Evolutionary conservation across 2,329 filamentous ascomycete genomes (phyloP).

Genomic region (Geosmithia morbida): DNA sequence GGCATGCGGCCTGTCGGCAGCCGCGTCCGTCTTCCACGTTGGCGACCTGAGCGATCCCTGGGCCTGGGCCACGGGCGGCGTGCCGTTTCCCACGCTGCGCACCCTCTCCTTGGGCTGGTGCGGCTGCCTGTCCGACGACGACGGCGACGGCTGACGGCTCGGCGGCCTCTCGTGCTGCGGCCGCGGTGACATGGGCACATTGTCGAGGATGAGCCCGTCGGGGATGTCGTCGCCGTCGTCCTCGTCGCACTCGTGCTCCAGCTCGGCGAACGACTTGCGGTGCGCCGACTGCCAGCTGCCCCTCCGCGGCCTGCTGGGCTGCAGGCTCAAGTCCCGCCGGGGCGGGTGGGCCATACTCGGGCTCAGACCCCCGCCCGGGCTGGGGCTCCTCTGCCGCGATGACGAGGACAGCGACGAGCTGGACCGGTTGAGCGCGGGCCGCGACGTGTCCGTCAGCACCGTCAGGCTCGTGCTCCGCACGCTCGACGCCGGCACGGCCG

Average conservation of each 20-base stretch:
- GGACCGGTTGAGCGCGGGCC: slow-evolving; percentile 13
- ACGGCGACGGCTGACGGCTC: slow-evolving; percentile 39
- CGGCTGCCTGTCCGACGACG: slow-evolving; percentile 32
- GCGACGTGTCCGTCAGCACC: slow-evolving; percentile 19
- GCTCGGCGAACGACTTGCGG: slow-evolving; percentile 53
- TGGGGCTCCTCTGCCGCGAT: slow-evolving; percentile 32
- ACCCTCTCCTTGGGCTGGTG: slow-evolving; percentile 29
- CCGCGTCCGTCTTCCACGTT: slow-evolving; percentile 24
- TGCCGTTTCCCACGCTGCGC: slow-evolving; percentile 48
- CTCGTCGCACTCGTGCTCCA: slow-evolving; percentile 63
- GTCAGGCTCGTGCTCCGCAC: slow-evolving; percentile 34
- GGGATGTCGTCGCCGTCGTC: slow-evolving; percentile 68
- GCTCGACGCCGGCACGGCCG: slow-evolving; percentile 29
- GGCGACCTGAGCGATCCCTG: slow-evolving; percentile 46
- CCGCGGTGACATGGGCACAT: slow-evolving; percentile 69
- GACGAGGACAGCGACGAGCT: slow-evolving; percentile 21
- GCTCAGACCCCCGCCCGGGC: slow-evolving; percentile 21
- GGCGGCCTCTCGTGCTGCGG: slow-evolving; percentile 39
- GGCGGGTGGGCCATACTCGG: not conserved
- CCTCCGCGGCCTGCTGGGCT: slow-evolving; percentile 25
- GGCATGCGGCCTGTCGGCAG: slow-evolving; percentile 22
- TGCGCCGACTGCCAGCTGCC: slow-evolving; percentile 60
- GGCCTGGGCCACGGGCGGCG: slow-evolving; percentile 41
- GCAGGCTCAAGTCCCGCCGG: slow-evolving; percentile 21
- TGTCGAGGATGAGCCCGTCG: slow-evolving; percentile 65